Conservation (phyloP, 208 protist species). For the Vickermania ingenoplastis region DNA sequence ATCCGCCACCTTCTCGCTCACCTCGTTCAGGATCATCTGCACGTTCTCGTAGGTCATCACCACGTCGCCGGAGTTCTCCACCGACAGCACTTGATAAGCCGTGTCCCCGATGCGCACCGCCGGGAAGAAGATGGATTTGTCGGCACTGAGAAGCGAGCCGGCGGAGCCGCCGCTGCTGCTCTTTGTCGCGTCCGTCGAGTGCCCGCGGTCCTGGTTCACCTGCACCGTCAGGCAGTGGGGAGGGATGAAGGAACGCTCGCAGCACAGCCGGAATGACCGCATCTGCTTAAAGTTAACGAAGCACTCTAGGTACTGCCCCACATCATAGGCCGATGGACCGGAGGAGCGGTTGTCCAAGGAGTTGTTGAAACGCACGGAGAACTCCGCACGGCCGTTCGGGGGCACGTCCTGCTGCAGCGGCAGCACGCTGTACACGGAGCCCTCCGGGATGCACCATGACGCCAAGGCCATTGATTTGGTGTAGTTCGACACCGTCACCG, state of each 20-base stretch:
- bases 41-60: slow-evolving; percentile 36
- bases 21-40: slow-evolving; percentile 23
- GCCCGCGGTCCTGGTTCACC: slow-evolving; percentile 20
- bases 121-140: slow-evolving; percentile 31
- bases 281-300: slow-evolving; percentile 85
- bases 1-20: slow-evolving; percentile 30
- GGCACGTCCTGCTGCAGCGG: slow-evolving; percentile 49
- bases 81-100: slow-evolving; percentile 45
- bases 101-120: slow-evolving; percentile 24
- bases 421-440: slow-evolving; percentile 41
- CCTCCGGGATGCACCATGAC: slow-evolving; percentile 57
- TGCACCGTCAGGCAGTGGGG: slow-evolving; percentile 70
- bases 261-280: slow-evolving; percentile 67
- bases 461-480: slow-evolving; percentile 32
- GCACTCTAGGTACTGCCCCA: slow-evolving; percentile 74
- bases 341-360: background rate
- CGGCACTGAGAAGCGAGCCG: slow-evolving; percentile 1
- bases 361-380: slow-evolving; percentile 17
- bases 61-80: slow-evolving; percentile 50
- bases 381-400: slow-evolving; percentile 16
- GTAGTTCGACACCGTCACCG: slow-evolving; percentile 66
- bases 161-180: background rate
- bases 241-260: slow-evolving; percentile 47
- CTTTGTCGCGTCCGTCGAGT: background rate
- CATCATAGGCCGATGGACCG: background rate